Percentiles rank a stretch among this genome's conserved stretches.
Conservation (phyloP, 192 early-diverging fungal species). For the Gigaspora rosea region DNA sequence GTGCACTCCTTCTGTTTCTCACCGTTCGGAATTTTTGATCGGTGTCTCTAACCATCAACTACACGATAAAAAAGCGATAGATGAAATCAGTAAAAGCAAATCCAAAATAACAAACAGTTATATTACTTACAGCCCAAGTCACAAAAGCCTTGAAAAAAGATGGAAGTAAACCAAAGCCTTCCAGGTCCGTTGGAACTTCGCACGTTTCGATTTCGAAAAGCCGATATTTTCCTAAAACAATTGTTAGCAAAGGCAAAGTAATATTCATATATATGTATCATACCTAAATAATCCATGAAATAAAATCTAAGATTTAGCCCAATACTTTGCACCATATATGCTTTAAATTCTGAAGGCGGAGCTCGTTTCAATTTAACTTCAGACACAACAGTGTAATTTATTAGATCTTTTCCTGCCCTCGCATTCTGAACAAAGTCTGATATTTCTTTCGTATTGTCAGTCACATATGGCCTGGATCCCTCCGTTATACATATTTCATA, state of each 20-base stretch:
- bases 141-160: conserved; percentile 17
- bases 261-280: conserved; percentile 9
- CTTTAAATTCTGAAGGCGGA: not conserved
- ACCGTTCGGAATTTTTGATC: conserved; percentile 23
- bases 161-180: conserved; percentile 19
- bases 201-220: conserved; percentile 29
- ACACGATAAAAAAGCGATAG: conserved; percentile 17
- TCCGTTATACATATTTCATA: conserved; percentile 28
- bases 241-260: not conserved
- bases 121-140: conserved; percentile 27
- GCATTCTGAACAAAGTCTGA: conserved; percentile 25
- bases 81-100: conserved; percentile 28
- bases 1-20: conserved; percentile 23
- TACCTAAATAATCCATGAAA: conserved; percentile 31
- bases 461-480: conserved; percentile 20
- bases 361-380: conserved; percentile 31
- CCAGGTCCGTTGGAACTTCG: conserved; percentile 18
- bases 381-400: conserved; percentile 23
- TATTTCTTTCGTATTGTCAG: conserved; percentile 16
- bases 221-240: conserved; percentile 24
- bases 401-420: conserved; percentile 26
- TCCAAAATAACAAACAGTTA: conserved; percentile 21
- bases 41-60: conserved; percentile 24
- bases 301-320: conserved; percentile 22
- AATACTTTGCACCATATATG: conserved; percentile 26